Evolutionary conservation across 108 stramenopile species (phyloP).

Genomic region (Pelagomonas calceolata): DNA sequence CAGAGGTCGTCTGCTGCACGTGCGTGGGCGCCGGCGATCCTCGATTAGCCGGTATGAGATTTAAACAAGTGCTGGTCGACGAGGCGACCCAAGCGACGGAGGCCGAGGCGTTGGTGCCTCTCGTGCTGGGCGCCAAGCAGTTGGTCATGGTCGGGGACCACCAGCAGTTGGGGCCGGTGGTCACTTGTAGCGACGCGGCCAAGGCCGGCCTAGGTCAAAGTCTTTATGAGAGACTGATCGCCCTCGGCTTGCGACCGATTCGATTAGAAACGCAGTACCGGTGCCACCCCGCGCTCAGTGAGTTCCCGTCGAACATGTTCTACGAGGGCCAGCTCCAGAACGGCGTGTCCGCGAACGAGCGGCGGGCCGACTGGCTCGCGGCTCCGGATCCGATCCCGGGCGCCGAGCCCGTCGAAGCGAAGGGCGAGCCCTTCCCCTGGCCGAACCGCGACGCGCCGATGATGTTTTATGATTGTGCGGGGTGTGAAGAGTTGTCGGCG

Average conservation of each 20-base stretch:
- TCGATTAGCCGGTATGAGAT: constrained; percentile 83
- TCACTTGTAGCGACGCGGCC: constrained; percentile 92
- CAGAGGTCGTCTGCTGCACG: constrained; percentile 96
- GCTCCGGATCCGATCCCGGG: neutral
- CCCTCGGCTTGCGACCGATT: constrained; percentile 85
- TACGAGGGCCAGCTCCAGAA: constrained; percentile 97
- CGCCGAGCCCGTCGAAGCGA: no score
- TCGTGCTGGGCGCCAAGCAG: constrained; percentile 92
- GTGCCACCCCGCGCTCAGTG: constrained; percentile 92
- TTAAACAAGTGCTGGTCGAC: constrained; percentile 93
- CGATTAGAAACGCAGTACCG: constrained; percentile 96
- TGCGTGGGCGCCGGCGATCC: constrained; percentile 96
- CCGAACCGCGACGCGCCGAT: constrained; percentile 67
- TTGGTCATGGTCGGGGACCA: constrained; percentile 98
- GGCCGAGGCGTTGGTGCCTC: constrained; percentile 90
- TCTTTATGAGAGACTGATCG: constrained; percentile 88
- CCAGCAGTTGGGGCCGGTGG: constrained; percentile 93
- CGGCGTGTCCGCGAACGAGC: constrained; percentile 89
- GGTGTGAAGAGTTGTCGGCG: constrained; percentile 91
- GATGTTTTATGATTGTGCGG: constrained; percentile 76
- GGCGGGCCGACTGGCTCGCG: constrained; percentile 35
- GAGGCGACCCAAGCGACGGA: constrained; percentile 98
- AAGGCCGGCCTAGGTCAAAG: constrained; percentile 87
- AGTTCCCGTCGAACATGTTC: constrained; percentile 98
- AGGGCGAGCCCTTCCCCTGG: constrained; percentile 49